Percentiles rank a stretch among this genome's conserved stretches.
Evolutionary conservation across 2,329 filamentous ascomycete genomes (phyloP).

Genomic region (Penicillium sp.): DNA sequence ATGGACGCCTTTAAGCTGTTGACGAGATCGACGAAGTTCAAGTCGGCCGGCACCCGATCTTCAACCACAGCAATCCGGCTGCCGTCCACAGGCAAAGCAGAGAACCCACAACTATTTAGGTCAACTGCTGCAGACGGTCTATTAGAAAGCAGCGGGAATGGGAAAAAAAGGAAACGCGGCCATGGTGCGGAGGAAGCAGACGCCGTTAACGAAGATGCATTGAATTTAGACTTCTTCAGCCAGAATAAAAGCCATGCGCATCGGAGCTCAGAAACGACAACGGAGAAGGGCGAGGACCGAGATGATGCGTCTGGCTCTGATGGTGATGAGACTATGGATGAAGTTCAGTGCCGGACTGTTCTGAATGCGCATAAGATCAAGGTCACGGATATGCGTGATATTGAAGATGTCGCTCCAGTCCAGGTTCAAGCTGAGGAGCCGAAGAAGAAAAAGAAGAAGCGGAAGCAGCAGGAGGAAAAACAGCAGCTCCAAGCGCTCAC

Average conservation of each 20-base stretch:
- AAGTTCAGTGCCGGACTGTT: constrained; percentile 74
- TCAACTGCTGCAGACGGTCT: constrained; percentile 35
- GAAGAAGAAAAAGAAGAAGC: constrained; percentile 61
- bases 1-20: constrained; percentile 55
- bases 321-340: constrained; percentile 54
- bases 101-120: constrained; percentile 45
- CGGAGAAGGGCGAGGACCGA: constrained; percentile 25
- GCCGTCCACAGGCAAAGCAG: constrained; percentile 47
- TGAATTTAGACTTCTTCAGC: constrained; percentile 45
- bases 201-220: constrained; percentile 28
- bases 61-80: constrained; percentile 34
- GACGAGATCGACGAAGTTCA: constrained; percentile 51
- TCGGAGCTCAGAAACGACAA: constrained; percentile 17
- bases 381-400: constrained; percentile 72
- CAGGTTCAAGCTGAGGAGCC: constrained; percentile 41
- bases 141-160: constrained; percentile 31
- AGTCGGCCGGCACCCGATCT: constrained; percentile 33
- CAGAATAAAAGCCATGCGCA: constrained; percentile 34
- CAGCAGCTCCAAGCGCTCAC: constrained; percentile 39
- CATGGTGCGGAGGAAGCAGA: constrained; percentile 27
- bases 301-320: constrained; percentile 31
- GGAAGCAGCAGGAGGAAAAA: constrained; percentile 45
- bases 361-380: constrained; percentile 84
- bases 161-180: constrained; percentile 45
- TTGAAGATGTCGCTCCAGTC: constrained; percentile 40